phyloP scores from a whole-genome alignment of 2,329 filamentous ascomycete species.

The Huntiella bhutanensis region DNA sequence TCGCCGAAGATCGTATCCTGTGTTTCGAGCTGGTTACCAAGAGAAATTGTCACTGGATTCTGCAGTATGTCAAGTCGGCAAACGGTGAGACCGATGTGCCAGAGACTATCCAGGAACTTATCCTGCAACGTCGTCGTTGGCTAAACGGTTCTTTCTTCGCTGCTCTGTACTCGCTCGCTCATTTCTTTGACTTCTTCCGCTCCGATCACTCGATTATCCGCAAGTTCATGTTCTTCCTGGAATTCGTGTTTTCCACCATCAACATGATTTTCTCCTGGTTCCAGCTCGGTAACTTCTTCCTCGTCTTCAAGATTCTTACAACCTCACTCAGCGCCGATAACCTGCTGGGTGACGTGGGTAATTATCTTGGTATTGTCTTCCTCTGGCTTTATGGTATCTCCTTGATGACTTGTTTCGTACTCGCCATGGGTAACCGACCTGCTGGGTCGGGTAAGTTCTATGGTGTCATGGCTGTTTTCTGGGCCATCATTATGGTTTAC shows the following conservation, averaged over 20 bases:
- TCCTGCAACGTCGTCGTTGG: slow-evolving; percentile 90
- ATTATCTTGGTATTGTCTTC: slow-evolving; percentile 72
- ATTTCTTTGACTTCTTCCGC: slow-evolving; percentile 92
- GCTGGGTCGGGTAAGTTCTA: slow-evolving; percentile 88
- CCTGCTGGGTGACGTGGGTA: slow-evolving; percentile 59
- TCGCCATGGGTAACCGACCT: slow-evolving; percentile 85
- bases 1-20: slow-evolving; percentile 75
- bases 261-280: slow-evolving; percentile 99
- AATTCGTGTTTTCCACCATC: slow-evolving; percentile 85
- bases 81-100: slow-evolving; percentile 95
- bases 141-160: slow-evolving; percentile 97
- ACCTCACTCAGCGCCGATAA: slow-evolving; percentile 53
- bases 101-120: slow-evolving; percentile 81
- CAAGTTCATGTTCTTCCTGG: slow-evolving; percentile 77
- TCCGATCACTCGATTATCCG: slow-evolving; percentile 75
- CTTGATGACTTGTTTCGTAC: slow-evolving; percentile 82
- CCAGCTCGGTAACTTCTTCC: slow-evolving; percentile 94
- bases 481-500: slow-evolving; percentile 90
- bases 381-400: slow-evolving; percentile 91
- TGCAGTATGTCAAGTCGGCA: slow-evolving; percentile 96
- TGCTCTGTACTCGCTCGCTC: slow-evolving; percentile 80
- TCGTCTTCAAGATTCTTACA: slow-evolving; percentile 94
- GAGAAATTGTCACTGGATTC: slow-evolving; percentile 89
- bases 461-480: slow-evolving; percentile 96
- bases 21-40: slow-evolving; percentile 96